These are phyloP conservation scores for Suhomyces sp. DNA, from an alignment of 805 yeast species.

Conservation along the genomic window DNA sequence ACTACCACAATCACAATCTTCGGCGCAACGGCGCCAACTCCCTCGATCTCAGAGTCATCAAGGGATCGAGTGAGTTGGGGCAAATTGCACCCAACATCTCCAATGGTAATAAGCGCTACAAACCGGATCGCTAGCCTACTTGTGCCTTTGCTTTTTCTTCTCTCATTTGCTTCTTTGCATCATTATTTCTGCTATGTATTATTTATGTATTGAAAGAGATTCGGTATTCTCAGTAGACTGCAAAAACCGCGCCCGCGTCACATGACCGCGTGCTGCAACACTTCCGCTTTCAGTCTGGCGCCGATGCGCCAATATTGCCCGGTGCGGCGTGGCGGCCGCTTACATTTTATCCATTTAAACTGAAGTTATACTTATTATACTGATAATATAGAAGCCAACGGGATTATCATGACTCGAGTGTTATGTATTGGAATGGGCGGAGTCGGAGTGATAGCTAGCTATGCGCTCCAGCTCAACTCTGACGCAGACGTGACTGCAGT, in stretches of 20 bases:
- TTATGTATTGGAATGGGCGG: slow-evolving; percentile 87
- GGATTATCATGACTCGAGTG: slow-evolving; percentile 28
- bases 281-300: background rate
- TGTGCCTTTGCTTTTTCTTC: background rate
- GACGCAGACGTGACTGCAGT: slow-evolving; percentile 31
- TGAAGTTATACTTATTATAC: background rate
- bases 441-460: slow-evolving; percentile 76
- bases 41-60: slow-evolving; percentile 1
- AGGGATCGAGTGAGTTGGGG: background rate
- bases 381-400: background rate
- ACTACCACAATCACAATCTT: slow-evolving; percentile 1
- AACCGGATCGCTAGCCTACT: background rate
- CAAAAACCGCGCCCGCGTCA: background rate
- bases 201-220: slow-evolving; percentile 11
- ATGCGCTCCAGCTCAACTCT: slow-evolving; percentile 32
- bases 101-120: slow-evolving; percentile 5
- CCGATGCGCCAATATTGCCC: background rate
- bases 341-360: background rate
- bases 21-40: background rate
- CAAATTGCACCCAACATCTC: background rate
- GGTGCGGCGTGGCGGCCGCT: background rate
- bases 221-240: background rate
- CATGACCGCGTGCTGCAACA: background rate
- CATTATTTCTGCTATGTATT: slow-evolving; percentile 1
- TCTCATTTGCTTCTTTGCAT: background rate